These are phyloP conservation scores for Fraxinus pennsylvanica DNA, from an alignment of 257 asterid species.

Conservation along the genomic window DNA sequence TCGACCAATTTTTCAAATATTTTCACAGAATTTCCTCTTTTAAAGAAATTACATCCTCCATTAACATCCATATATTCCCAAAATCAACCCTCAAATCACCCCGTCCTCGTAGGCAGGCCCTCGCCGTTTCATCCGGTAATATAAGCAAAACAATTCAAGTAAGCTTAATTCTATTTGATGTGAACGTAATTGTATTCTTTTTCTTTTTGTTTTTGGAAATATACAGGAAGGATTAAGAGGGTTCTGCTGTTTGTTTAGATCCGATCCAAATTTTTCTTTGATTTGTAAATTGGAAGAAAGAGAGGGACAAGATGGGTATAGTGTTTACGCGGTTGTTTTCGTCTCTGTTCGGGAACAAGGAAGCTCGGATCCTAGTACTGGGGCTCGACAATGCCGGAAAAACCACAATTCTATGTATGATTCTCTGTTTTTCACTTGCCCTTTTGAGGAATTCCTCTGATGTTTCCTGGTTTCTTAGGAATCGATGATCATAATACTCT, in stretches of 20 bases:
- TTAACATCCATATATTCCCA: conserved; percentile 11
- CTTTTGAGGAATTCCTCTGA: neutral
- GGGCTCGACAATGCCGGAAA: conserved; percentile 99
- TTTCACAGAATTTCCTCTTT: neutral
- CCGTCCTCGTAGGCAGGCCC: conserved; percentile 23
- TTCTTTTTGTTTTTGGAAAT: neutral
- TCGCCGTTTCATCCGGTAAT: conserved; percentile 27
- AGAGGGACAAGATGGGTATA: conserved; percentile 62
- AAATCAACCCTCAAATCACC: conserved; percentile 4
- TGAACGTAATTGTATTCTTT: neutral
- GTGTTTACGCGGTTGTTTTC: conserved; percentile 79
- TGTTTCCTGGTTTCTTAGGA: neutral
- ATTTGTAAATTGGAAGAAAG: conserved; percentile 19
- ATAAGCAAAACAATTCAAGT: neutral
- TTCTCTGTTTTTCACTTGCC: conserved; percentile 1
- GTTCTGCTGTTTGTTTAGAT: conserved; percentile 32
- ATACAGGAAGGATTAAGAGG: conserved; percentile 29
- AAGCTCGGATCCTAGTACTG: conserved; percentile 93
- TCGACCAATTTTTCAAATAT: conserved; percentile 4
- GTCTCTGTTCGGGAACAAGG: conserved; percentile 85
- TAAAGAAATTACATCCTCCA: conserved; percentile 16
- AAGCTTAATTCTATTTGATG: neutral
- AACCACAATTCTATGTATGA: conserved; percentile 87
- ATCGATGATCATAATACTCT: conserved; percentile 12
- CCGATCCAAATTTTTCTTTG: conserved; percentile 36